Evolutionary conservation across 768 basidiomycete species (phyloP), one percentile per base, ranked within the genome.

Genomic region (Serpula lacrymans): DNA sequence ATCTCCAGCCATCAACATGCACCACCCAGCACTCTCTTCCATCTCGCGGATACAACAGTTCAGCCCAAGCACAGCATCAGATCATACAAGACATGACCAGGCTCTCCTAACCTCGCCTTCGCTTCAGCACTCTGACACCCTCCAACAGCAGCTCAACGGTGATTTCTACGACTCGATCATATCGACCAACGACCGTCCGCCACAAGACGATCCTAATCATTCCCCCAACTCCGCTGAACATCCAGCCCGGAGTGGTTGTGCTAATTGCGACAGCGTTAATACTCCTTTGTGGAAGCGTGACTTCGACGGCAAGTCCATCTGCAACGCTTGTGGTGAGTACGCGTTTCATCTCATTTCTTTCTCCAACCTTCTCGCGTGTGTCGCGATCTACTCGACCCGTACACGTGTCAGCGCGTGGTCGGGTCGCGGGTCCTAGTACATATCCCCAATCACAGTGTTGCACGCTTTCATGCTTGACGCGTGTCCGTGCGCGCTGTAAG

Each of bases 221-320:
- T 17, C 43, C 26, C 47, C 47, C 28, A 40, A 51, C 10, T 43
- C 48, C 28, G 37, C n/a, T n/a, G 47, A 54, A 41, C 74, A 45
- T 52, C 67, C 70, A 33, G 64, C 73, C 23, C 70, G 74, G 23
- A 59, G 56, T 6, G 51, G 56, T 41, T 88, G 86, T 59, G 71
- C 78, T 27, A 87, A 86, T 61, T 88, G 90, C 64, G 80, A 80
- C 13, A 83, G 84, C n/a, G 68, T 73, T 5, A 75, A 79, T 47
- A 89, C 88, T 41, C 88, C 89, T 25, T 77, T 91, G 20, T 92
- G 90, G 90, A 71, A 88, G 52, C 76, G 88, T 51, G 88, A 88
- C 58, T 68, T 74, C 31, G 80, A 86, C 52, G 90, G 89, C 43
- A 88, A 84, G 62, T 77, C 82, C 35, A 78, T 92, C 57, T 93